Evolutionary conservation across 2,329 filamentous ascomycete genomes (phyloP).

Genomic region (Alternaria burnsii): DNA sequence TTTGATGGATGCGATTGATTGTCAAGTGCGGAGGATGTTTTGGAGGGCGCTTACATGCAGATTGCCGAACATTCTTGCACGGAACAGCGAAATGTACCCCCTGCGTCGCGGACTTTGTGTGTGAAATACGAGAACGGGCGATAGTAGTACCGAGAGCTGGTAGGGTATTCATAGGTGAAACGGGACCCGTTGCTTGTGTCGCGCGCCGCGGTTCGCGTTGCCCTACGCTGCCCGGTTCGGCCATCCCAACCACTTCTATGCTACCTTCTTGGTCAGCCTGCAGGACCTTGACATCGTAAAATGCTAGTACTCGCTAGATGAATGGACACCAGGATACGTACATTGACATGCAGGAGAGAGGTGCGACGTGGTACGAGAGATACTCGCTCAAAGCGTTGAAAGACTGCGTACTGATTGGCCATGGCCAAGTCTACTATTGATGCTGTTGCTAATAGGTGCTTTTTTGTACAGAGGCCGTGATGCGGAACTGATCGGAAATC

Average conservation of each 20-base stretch:
- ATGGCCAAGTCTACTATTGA: conserved; percentile 37
- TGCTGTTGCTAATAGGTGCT: conserved; percentile 45
- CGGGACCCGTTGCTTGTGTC: conserved; percentile 41
- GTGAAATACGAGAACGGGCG: conserved; percentile 18
- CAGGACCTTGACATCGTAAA: conserved; percentile 34
- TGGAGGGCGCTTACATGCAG: conserved; percentile 33
- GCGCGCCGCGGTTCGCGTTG: conserved; percentile 29
- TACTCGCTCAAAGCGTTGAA: conserved; percentile 21
- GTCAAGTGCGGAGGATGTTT: conserved; percentile 5
- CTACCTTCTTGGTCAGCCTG: conserved; percentile 36
- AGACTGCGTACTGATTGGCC: conserved; percentile 27
- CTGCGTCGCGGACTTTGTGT: conserved; percentile 40
- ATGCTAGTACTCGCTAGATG: conserved; percentile 26
- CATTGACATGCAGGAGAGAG: conserved; percentile 37
- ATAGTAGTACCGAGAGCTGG: conserved; percentile 30
- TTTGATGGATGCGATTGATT: conserved; percentile 6
- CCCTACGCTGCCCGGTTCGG: conserved; percentile 31
- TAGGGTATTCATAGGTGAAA: conserved; percentile 40
- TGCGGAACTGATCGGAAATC: conserved; percentile 27
- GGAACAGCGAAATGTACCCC: conserved; percentile 19
- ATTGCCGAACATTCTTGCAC: conserved; percentile 14
- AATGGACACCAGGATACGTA: conserved; percentile 33
- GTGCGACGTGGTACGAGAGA: conserved; percentile 36
- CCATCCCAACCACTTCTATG: conserved; percentile 28
- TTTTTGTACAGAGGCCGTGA: conserved; percentile 52